These are phyloP conservation scores for Stephanodiscus minutulus DNA, from an alignment of 108 stramenopile species.

Conservation along the genomic window DNA sequence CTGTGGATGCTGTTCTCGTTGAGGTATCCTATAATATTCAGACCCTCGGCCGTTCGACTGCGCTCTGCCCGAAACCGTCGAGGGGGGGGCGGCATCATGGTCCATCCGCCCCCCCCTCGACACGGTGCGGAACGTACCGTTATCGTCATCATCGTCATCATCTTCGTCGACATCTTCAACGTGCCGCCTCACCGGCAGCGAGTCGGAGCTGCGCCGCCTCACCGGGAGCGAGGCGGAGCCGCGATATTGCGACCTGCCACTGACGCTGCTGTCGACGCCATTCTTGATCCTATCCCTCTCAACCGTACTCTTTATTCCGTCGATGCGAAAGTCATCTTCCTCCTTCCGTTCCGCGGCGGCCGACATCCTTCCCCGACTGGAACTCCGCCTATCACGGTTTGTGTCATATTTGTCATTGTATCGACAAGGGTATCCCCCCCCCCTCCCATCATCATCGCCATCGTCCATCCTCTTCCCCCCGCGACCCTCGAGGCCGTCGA, in stretches of 20 bases:
- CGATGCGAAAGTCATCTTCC: no score
- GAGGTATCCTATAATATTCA: not conserved
- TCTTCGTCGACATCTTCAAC: not conserved
- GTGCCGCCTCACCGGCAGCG: not conserved
- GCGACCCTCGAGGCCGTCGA: not conserved
- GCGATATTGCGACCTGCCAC: not conserved
- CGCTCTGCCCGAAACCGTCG: not conserved
- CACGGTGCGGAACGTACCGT: not conserved
- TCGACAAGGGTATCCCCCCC: not conserved
- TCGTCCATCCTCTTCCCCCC: not conserved
- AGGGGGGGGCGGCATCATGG: not conserved
- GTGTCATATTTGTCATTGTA: not conserved
- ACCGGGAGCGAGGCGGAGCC: not conserved
- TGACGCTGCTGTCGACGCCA: not conserved
- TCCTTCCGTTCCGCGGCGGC: no score
- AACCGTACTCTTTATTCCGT: not conserved
- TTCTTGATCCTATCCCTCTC: not conserved
- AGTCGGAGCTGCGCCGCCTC: not conserved
- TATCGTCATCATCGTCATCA: not conserved
- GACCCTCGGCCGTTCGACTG: not conserved
- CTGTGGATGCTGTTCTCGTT: not conserved
- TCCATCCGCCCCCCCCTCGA: not conserved
- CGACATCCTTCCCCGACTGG: not conserved
- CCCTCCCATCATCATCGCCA: not conserved
- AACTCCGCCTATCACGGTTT: not conserved